phyloP scores from a whole-genome alignment of 169 alveolate species.

The Cryptosporidium tyzzeri region DNA sequence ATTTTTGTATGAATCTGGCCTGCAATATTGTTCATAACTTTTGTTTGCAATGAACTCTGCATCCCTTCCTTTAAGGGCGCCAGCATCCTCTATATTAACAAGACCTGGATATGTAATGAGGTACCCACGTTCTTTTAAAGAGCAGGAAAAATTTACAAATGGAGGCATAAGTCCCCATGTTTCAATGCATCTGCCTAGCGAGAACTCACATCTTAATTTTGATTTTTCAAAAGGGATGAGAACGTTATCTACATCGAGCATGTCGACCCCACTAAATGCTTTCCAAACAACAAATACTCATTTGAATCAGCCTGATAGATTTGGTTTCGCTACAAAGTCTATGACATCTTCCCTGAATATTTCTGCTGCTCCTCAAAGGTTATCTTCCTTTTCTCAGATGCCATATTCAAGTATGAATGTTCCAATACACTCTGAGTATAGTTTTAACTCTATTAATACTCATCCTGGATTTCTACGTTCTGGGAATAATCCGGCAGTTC shows the following conservation, averaged over 20 bases:
- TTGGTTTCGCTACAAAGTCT: slow-evolving; percentile 22
- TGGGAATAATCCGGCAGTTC: not conserved
- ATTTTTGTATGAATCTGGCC: not conserved
- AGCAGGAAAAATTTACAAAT: not conserved
- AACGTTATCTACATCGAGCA: slow-evolving; percentile 18
- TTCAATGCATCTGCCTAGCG: not conserved
- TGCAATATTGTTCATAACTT: not conserved
- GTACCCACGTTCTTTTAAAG: slow-evolving; percentile 16
- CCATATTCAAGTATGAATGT: slow-evolving; percentile 5
- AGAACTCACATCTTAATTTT: slow-evolving; percentile 8
- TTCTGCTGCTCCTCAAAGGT: slow-evolving; percentile 33
- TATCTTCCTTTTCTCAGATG: slow-evolving; percentile 36
- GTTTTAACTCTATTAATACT: slow-evolving; percentile 8
- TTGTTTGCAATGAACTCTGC: slow-evolving; percentile 18
- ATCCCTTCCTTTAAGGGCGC: slow-evolving; percentile 42
- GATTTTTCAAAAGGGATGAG: slow-evolving; percentile 22
- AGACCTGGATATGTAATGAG: slow-evolving; percentile 46
- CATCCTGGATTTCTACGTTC: not conserved
- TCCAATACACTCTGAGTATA: not conserved
- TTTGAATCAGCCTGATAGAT: slow-evolving; percentile 12
- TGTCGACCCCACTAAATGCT: slow-evolving; percentile 63
- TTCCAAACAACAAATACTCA: slow-evolving; percentile 22
- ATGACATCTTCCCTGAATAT: slow-evolving; percentile 34
- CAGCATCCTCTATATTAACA: slow-evolving; percentile 21
- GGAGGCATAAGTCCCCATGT: not conserved